Conservation (phyloP, 179 eudicot genomes). For the Heliamphora ciliata region DNA sequence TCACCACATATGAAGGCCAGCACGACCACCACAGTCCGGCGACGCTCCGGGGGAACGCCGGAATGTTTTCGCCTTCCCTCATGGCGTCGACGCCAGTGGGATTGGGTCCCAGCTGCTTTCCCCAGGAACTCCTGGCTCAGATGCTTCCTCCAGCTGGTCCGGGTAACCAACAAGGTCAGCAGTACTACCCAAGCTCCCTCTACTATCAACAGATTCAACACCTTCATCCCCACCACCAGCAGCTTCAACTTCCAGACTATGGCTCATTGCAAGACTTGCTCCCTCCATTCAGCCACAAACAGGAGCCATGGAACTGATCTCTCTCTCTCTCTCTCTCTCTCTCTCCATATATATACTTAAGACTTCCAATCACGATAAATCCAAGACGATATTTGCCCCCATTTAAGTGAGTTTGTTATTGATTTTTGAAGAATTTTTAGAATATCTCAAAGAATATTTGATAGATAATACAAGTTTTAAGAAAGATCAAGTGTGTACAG, state of each 20-base stretch:
- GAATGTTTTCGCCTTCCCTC: conserved; percentile 30
- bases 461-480: no score
- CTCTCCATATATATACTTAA: background rate
- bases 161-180: background rate
- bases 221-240: conserved; percentile 17
- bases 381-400: no score
- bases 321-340: background rate
- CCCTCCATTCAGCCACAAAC: conserved; percentile 39
- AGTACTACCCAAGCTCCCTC: conserved; percentile 8
- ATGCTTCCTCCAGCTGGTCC: conserved; percentile 5
- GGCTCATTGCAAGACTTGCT: conserved; percentile 57
- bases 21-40: conserved; percentile 72
- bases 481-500: no score
- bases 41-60: conserved; percentile 50
- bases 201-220: background rate
- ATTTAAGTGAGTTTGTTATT: no score
- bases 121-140: conserved; percentile 34
- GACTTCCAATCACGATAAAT: background rate
- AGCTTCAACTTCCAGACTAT: conserved; percentile 31
- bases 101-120: conserved; percentile 17
- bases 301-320: conserved; percentile 28
- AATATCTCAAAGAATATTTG: no score
- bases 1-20: conserved; percentile 78
- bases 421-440: no score
- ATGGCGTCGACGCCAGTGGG: conserved; percentile 5